These are phyloP conservation scores for Podaxis sp. DNA, from an alignment of 768 basidiomycete species.

Conservation along the genomic window DNA sequence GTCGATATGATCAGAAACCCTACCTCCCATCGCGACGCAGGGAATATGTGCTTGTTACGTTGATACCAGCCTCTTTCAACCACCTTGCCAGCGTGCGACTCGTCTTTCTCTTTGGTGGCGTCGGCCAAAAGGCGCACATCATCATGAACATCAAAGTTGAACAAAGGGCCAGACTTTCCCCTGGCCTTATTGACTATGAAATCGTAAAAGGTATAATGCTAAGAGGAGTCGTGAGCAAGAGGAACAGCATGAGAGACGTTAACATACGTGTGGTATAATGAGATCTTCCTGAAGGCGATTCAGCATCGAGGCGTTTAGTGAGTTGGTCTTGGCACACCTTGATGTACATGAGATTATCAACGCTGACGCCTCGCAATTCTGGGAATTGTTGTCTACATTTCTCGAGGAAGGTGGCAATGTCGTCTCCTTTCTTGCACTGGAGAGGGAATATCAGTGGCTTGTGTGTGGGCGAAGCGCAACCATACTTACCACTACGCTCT, in stretches of 20 bases:
- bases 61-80: conserved; percentile 96
- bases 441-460: neutral
- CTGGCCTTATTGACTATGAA: conserved; percentile 98
- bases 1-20: conserved; percentile 24
- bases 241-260: conserved; percentile 2
- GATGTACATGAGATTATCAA: conserved; percentile 98
- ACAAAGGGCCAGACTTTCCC: conserved; percentile 96
- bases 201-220: conserved; percentile 99
- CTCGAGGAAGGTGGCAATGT: conserved; percentile 82
- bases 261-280: conserved; percentile 89
- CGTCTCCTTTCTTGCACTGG: conserved; percentile 97
- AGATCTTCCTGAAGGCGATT: conserved; percentile 76
- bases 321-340: conserved; percentile 54
- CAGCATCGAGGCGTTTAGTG: neutral
- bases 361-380: conserved; percentile 84
- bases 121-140: conserved; percentile 94
- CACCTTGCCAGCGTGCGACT: conserved; percentile 98
- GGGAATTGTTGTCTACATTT: conserved; percentile 93
- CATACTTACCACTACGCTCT: conserved; percentile 76
- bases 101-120: conserved; percentile 96
- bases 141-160: conserved; percentile 99
- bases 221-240: neutral
- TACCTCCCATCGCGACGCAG: conserved; percentile 95
- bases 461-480: neutral
- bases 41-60: conserved; percentile 96